A percentile compares a stretch with the other conserved stretches of the same genome.
phyloP scores from a whole-genome alignment of 371 early-diverging fungal species.

The Mortierella sp. region DNA sequence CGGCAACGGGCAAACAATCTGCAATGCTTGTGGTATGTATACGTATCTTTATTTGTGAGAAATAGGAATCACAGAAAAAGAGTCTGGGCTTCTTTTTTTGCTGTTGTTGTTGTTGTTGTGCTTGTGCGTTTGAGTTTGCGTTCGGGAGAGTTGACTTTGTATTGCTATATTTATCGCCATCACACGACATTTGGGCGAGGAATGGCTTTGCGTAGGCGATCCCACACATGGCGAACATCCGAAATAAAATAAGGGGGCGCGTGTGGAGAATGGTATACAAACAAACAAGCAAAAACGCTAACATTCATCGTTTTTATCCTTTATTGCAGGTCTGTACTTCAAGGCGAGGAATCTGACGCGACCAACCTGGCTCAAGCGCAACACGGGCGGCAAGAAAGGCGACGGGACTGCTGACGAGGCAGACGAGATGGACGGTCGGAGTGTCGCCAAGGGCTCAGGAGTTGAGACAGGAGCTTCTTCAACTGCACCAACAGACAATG shows the following conservation, averaged over 20 bases:
- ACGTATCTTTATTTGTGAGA: neutral
- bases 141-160: neutral
- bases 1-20: constrained; percentile 84
- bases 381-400: constrained; percentile 41
- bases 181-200: neutral
- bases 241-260: neutral
- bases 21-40: constrained; percentile 90
- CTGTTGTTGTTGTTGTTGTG: neutral
- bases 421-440: constrained; percentile 33
- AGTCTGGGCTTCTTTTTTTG: neutral
- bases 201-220: neutral
- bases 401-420: constrained; percentile 37
- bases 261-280: neutral
- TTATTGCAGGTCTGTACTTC: constrained; percentile 75
- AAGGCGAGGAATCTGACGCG: constrained; percentile 87
- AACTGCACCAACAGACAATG: constrained; percentile 11
- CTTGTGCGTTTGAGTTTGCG: neutral
- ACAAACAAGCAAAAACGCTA: neutral
- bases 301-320: neutral
- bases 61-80: neutral
- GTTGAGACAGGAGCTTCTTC: constrained; percentile 1
- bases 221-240: neutral
- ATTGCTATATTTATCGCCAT: neutral
- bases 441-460: neutral
- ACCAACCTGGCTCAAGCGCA: constrained; percentile 84